Conservation (phyloP, 768 basidiomycete genomes). For the Mrakia gelida region DNA sequence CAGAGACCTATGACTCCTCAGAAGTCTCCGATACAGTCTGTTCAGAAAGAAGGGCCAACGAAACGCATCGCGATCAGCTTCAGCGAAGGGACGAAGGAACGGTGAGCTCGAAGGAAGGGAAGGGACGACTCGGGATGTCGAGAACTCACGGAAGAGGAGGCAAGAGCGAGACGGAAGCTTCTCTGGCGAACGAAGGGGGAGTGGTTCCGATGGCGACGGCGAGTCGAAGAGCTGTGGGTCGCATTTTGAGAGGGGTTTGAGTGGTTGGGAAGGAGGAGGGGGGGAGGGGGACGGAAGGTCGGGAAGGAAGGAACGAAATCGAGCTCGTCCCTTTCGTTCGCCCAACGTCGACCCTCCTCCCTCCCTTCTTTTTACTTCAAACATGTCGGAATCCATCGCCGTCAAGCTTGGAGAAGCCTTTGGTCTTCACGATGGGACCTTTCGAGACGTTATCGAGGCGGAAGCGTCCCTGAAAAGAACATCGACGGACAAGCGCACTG, state of each 20-base stretch:
- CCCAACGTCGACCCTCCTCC: too few relatives aligned
- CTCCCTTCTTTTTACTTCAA: too few relatives aligned
- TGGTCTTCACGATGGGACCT: too few relatives aligned
- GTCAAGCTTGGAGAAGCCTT: too few relatives aligned
- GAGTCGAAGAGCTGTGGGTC: constrained; percentile 6
- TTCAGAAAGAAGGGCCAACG: neutral
- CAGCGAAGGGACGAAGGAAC: neutral
- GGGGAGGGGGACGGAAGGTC: neutral
- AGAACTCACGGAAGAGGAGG: constrained; percentile 75
- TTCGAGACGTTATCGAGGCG: too few relatives aligned
- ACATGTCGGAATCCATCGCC: too few relatives aligned
- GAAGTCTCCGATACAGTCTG: constrained; percentile 74
- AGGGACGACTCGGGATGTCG: neutral
- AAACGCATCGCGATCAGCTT: neutral
- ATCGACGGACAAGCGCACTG: too few relatives aligned
- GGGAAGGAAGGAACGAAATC: too few relatives aligned
- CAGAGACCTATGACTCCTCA: constrained; percentile 71
- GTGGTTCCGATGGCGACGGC: constrained; percentile 6
- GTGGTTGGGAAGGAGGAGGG: neutral
- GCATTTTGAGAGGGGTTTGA: neutral
- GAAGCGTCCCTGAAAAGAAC: too few relatives aligned
- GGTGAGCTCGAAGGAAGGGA: constrained; percentile 9
- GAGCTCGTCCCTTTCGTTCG: too few relatives aligned
- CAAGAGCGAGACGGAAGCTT: constrained; percentile 48
- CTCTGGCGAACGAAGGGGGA: constrained; percentile 7